phyloP scores from a whole-genome alignment of 352 stramenopile genomes.

The Globisporangium canariense region DNA sequence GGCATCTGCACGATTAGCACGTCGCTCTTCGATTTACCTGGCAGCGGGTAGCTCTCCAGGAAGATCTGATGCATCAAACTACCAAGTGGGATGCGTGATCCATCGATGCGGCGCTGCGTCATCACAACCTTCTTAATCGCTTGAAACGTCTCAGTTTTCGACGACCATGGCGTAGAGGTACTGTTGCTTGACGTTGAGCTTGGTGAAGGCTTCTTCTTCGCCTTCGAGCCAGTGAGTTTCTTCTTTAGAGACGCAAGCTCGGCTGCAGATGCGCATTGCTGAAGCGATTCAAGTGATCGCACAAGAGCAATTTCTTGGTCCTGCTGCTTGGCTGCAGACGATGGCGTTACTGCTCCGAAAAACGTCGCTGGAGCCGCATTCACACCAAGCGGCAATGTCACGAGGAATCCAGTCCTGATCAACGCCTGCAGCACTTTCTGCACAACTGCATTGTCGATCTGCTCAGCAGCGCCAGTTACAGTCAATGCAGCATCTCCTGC shows the following conservation, averaged over 20 bases:
- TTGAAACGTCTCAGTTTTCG: conserved; percentile 41
- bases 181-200: background rate
- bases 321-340: background rate
- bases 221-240: conserved; percentile 53
- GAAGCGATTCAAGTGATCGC: conserved; percentile 44
- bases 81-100: conserved; percentile 60
- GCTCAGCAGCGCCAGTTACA: background rate
- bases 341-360: background rate
- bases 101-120: conserved; percentile 68
- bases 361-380: background rate
- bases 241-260: conserved; percentile 53
- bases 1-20: conserved; percentile 52
- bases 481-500: background rate
- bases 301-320: conserved; percentile 22
- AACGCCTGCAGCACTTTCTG: conserved; percentile 11
- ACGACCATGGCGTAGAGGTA: conserved; percentile 2
- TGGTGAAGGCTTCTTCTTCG: conserved; percentile 12
- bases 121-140: conserved; percentile 43
- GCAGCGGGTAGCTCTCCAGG: conserved; percentile 37
- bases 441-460: conserved; percentile 8
- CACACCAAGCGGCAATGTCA: conserved; percentile 1
- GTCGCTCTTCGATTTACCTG: conserved; percentile 28
- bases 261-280: conserved; percentile 39
- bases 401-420: conserved; percentile 9
- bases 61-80: conserved; percentile 62